phyloP scores from a whole-genome alignment of 106 monocot genomes.

The Triglochin maritima region DNA sequence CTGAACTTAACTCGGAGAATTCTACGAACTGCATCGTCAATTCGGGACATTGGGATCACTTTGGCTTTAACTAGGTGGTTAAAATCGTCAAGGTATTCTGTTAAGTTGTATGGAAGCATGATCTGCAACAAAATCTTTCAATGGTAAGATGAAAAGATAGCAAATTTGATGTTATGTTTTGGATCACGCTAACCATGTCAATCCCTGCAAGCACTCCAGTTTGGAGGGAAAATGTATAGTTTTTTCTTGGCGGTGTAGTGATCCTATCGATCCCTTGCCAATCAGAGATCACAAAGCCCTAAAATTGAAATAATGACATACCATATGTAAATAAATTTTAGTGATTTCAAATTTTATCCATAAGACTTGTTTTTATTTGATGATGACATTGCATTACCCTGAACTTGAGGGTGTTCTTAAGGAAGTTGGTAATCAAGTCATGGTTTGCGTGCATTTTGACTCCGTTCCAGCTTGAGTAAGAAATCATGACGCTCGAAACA shows the following conservation, averaged over 20 bases:
- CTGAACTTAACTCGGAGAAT: slow-evolving; percentile 60
- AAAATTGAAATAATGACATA: no score
- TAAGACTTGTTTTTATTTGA: neutral
- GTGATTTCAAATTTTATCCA: neutral
- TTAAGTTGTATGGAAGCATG: slow-evolving; percentile 47
- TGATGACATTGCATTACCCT: neutral
- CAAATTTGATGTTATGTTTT: neutral
- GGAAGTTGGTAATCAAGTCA: slow-evolving; percentile 17
- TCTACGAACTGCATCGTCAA: slow-evolving; percentile 52
- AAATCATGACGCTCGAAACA: slow-evolving; percentile 21
- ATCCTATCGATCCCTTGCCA: slow-evolving; percentile 19
- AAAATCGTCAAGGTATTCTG: slow-evolving; percentile 24
- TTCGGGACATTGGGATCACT: slow-evolving; percentile 36
- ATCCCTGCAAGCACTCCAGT: slow-evolving; percentile 9
- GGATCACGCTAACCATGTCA: no score
- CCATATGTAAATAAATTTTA: neutral
- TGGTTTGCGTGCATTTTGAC: slow-evolving; percentile 24
- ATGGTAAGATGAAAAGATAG: neutral
- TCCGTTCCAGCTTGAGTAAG: slow-evolving; percentile 27
- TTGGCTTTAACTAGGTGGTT: slow-evolving; percentile 26
- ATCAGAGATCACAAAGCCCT: slow-evolving; percentile 23
- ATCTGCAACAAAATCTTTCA: slow-evolving; percentile 19
- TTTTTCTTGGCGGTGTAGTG: slow-evolving; percentile 2
- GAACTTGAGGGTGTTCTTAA: slow-evolving; percentile 18
- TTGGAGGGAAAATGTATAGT: slow-evolving; percentile 13